Base-by-base conservation (phyloP, 2,329 filamentous ascomycete species). In the Chrysosphaeria jannelii region DNA sequence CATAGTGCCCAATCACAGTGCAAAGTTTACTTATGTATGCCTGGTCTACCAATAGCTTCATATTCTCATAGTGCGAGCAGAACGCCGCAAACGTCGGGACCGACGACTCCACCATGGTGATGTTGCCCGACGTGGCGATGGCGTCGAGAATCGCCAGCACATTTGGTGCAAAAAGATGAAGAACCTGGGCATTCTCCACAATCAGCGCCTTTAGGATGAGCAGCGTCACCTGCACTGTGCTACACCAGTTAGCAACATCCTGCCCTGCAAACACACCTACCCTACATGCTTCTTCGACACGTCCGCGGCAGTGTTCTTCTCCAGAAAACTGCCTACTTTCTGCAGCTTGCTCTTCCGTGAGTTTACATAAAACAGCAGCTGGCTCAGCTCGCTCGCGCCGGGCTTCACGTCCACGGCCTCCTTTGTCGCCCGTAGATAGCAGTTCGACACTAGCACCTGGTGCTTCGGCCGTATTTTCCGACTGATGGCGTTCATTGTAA, bases 311-410 rank as follows among this genome's bases (percentile, higher is more conserved):
- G 76, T 85, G 50, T 81, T 76, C 53, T 81, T 88, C 50, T 93
- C 79, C 32, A 97, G 56, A 40, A 91, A 97, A 35, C 65, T 66
- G 43, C 76, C 78, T 34, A 97, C 79, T 48, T 97, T 97, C 39
- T 85, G 75, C 35, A 93, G 65, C 55, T 93, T 97, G 46, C 74
- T 81, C 33, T 76, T 67, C 29, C 81, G 74, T 35, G 79, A 90
- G 40, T 74, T 88, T 30, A 75, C 78, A 51, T 97, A 93, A 56
- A 89, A 93, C 25, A 93, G 63, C 32, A 97, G 61, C 42, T 93
- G 93, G 46, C 76, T 89, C 31, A 97, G 62, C 52, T 97, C 85
- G 47, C 76, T 89, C 33, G 76, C 76, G 46, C 93, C 93, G 21
- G 85, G 79, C 47, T 81, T 88, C 39, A 90, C 76, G 38, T 90